phyloP scores from a whole-genome alignment of 129 eudicot genomes.

The Artemisia annua region DNA sequence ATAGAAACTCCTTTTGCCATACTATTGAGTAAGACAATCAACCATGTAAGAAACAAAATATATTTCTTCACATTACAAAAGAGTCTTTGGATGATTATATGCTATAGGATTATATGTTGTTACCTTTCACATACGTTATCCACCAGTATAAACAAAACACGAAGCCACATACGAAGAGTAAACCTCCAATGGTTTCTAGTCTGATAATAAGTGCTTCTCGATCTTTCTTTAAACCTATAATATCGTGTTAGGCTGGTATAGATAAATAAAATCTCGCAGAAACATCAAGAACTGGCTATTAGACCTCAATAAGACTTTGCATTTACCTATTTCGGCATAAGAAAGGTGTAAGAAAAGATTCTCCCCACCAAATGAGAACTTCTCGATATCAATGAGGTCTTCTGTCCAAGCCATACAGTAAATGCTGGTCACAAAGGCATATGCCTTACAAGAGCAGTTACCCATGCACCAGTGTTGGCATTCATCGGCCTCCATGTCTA shows the following conservation, averaged over 20 bases:
- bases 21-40: neutral
- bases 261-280: neutral
- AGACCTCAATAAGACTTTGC: neutral
- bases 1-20: neutral
- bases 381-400: constrained; percentile 34
- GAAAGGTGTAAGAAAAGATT: constrained; percentile 39
- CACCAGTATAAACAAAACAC: constrained; percentile 1
- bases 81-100: neutral
- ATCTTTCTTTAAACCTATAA: constrained; percentile 18
- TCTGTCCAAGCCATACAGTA: constrained; percentile 43
- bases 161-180: constrained; percentile 25
- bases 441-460: constrained; percentile 45
- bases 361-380: constrained; percentile 30
- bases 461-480: constrained; percentile 30
- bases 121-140: constrained; percentile 25
- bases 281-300: neutral
- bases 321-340: constrained; percentile 34
- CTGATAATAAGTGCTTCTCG: neutral
- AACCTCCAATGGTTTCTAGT: constrained; percentile 21
- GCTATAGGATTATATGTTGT: neutral
- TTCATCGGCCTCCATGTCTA: neutral
- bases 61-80: neutral
- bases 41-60: no score
- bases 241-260: neutral
- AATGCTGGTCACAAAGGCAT: constrained; percentile 31